Conservation (phyloP, 805 yeast species). For the Candida maris region DNA sequence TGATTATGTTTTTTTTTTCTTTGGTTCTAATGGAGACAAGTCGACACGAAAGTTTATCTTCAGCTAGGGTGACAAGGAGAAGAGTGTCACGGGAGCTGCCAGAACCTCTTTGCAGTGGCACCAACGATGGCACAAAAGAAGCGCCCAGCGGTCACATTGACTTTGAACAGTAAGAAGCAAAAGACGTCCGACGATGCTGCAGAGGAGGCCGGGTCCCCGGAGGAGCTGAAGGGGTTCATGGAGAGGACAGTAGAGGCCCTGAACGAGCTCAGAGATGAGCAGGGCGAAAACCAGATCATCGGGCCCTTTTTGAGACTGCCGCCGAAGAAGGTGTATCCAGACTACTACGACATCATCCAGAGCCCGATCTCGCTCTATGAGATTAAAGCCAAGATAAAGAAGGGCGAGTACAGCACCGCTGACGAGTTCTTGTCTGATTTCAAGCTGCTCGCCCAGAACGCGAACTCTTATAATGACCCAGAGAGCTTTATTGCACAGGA, state of each 20-base stretch:
- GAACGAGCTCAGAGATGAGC: conserved; percentile 33
- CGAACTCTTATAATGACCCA: conserved; percentile 66
- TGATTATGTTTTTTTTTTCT: too few species aligned
- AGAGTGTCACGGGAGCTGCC: too few species aligned
- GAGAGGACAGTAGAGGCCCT: conserved; percentile 32
- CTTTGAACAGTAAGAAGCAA: conserved; percentile 18
- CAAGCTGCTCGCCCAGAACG: conserved; percentile 65
- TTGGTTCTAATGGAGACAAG: too few species aligned
- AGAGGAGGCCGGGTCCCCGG: conserved; percentile 1
- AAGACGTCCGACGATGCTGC: conserved; percentile 7
- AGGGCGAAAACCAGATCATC: conserved; percentile 31
- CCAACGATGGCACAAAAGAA: conserved; percentile 22
- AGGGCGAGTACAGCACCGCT: conserved; percentile 33
- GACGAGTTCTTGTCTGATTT: conserved; percentile 57
- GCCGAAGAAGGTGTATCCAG: conserved; percentile 69
- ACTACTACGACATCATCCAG: conserved; percentile 64
- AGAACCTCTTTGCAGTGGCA: too few species aligned
- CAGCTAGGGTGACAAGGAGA: too few species aligned
- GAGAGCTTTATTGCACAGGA: conserved; percentile 63
- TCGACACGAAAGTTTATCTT: too few species aligned
- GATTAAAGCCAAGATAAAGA: conserved; percentile 46
- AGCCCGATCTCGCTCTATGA: conserved; percentile 70
- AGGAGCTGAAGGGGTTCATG: conserved; percentile 31
- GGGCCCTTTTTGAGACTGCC: conserved; percentile 70
- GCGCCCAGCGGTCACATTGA: conserved; percentile 13